Conservation (phyloP, 2,329 filamentous ascomycete species). For the Colletotrichum coccodes region DNA sequence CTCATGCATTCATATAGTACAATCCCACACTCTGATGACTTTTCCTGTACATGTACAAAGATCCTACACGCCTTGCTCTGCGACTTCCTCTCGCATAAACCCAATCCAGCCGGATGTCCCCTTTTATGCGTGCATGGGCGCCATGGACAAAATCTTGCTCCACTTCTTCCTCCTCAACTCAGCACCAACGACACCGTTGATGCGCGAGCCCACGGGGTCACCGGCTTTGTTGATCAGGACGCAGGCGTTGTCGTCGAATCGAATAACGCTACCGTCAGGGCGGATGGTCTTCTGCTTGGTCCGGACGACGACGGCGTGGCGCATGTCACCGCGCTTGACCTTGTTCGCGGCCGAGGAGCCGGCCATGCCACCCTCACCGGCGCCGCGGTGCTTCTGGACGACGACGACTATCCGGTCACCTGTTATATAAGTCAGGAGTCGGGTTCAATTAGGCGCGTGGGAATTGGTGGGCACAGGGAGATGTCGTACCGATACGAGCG, state of each 20-base stretch:
- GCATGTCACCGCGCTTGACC: slow-evolving; percentile 94
- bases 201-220: slow-evolving; percentile 91
- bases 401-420: slow-evolving; percentile 98
- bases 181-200: slow-evolving; percentile 90
- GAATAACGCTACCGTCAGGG: slow-evolving; percentile 87
- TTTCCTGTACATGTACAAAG: slow-evolving; percentile 23
- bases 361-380: slow-evolving; percentile 76
- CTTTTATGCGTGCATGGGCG: slow-evolving; percentile 72
- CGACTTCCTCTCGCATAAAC: background rate
- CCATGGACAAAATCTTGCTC: slow-evolving; percentile 98
- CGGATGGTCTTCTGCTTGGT: slow-evolving; percentile 89
- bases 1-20: slow-evolving; percentile 32
- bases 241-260: slow-evolving; percentile 98
- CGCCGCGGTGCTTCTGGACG: slow-evolving; percentile 93
- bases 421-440: slow-evolving; percentile 62
- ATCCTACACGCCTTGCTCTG: slow-evolving; percentile 1
- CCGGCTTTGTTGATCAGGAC: slow-evolving; percentile 97
- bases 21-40: slow-evolving; percentile 4
- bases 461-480: background rate
- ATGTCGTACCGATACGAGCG: slow-evolving; percentile 82
- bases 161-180: slow-evolving; percentile 94
- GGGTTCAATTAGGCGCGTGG: background rate
- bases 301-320: slow-evolving; percentile 94
- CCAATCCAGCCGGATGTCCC: background rate
- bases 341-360: slow-evolving; percentile 84